A percentile compares a stretch with the other conserved stretches of the same genome.
Evolutionary conservation across 176 grass and related monocot genomes (phyloP).

Genomic region (Avena atlantica): DNA sequence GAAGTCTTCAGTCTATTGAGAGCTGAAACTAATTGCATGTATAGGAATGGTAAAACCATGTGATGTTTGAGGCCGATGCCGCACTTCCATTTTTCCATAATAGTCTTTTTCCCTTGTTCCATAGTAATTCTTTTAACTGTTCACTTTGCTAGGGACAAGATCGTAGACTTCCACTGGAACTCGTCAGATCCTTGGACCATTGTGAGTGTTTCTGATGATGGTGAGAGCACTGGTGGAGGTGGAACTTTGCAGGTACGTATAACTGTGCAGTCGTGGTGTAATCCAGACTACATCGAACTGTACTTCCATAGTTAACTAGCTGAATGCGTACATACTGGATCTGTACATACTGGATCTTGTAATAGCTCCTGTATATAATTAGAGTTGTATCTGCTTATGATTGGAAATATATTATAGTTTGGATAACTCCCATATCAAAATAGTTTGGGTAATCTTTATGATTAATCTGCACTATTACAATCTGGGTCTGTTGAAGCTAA

Average conservation of each 20-base stretch:
- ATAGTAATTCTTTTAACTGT: neutral
- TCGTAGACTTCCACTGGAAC: constrained; percentile 98
- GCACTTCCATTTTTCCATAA: constrained; percentile 15
- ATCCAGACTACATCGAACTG: neutral
- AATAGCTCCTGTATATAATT: neutral
- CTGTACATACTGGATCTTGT: constrained; percentile 10
- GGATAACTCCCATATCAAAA: neutral
- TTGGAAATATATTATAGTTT: neutral
- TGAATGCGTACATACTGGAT: neutral
- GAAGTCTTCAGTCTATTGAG: neutral
- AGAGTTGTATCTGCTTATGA: neutral
- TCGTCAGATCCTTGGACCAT: constrained; percentile 95
- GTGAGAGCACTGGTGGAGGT: constrained; percentile 95
- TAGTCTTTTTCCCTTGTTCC: neutral
- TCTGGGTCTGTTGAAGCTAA: neutral
- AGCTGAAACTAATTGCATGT: constrained; percentile 15
- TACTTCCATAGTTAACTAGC: neutral
- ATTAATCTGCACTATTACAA: neutral
- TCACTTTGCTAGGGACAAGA: constrained; percentile 63
- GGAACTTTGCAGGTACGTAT: constrained; percentile 91
- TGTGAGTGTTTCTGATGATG: constrained; percentile 94
- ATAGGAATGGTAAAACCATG: neutral
- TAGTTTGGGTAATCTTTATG: neutral
- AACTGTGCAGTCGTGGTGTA: constrained; percentile 26
- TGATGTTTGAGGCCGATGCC: neutral